Evolutionary conservation across 768 basidiomycete species (phyloP).

Genomic region (Boletus sensibilis): DNA sequence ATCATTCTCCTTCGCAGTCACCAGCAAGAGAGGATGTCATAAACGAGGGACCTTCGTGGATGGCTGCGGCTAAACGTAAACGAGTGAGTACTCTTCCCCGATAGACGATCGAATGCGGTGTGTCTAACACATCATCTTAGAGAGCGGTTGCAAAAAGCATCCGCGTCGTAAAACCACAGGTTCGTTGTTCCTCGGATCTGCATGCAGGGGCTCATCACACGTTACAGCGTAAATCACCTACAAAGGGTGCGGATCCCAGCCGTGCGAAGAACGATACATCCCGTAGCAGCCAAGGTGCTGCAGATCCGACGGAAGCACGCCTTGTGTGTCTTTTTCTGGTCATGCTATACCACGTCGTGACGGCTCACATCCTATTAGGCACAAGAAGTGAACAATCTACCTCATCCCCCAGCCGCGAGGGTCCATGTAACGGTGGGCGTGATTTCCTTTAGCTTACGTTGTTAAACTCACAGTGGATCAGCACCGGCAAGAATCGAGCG

Average conservation of each 20-base stretch:
- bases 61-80: too few species aligned
- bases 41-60: too few species aligned
- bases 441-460: too few species aligned
- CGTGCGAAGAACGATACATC: neutral
- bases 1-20: neutral
- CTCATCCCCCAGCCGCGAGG: neutral
- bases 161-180: neutral
- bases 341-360: neutral
- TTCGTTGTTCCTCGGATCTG: neutral
- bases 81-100: too few species aligned
- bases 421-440: neutral
- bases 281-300: too few species aligned
- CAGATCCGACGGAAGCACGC: too few species aligned
- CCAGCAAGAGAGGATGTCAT: neutral
- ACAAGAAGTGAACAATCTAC: neutral
- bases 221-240: neutral
- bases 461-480: neutral
- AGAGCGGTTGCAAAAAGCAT: neutral
- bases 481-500: too few species aligned
- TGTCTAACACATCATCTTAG: neutral
- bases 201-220: neutral
- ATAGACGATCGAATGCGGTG: too few species aligned
- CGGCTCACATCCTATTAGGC: neutral
- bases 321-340: neutral
- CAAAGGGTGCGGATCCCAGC: too few species aligned